Conservation (phyloP, 352 stramenopile species). For the Phytopythium kandeliae region DNA sequence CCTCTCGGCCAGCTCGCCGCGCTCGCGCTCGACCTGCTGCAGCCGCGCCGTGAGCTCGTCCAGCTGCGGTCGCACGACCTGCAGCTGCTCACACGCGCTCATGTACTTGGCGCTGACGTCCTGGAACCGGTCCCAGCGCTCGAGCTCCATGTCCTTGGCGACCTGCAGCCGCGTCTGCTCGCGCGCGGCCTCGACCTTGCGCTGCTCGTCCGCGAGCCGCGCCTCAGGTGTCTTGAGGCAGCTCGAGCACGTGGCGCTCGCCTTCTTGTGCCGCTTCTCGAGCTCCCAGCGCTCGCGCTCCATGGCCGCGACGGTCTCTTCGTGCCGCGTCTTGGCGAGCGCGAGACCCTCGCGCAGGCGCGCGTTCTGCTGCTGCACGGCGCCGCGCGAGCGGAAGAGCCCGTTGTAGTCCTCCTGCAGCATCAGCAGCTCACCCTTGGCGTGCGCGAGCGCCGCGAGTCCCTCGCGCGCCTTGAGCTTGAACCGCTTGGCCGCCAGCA, state of each 20-base stretch:
- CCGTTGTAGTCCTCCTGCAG: conserved; percentile 70
- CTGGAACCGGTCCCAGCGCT: conserved; percentile 63
- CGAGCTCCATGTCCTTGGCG: conserved; percentile 50
- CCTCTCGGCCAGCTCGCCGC: conserved; percentile 26
- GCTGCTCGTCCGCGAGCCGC: conserved; percentile 28
- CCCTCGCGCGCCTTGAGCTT: conserved; percentile 70
- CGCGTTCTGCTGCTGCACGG: conserved; percentile 40
- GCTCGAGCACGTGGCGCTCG: conserved; percentile 30
- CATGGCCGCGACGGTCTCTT: conserved; percentile 39
- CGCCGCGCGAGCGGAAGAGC: conserved; percentile 37
- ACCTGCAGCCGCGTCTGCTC: conserved; percentile 45
- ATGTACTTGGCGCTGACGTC: conserved; percentile 69
- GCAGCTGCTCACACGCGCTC: conserved; percentile 35
- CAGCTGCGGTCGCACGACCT: conserved; percentile 15
- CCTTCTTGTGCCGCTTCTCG: conserved; percentile 54
- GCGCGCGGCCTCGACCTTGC: conserved; percentile 35
- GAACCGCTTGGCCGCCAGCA: conserved; percentile 36
- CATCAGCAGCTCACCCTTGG: conserved; percentile 57
- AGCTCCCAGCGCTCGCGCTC: conserved; percentile 54
- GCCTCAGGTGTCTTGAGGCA: conserved; percentile 58
- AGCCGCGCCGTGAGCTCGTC: conserved; percentile 18
- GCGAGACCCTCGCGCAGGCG: conserved; percentile 36
- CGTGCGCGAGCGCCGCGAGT: conserved; percentile 28
- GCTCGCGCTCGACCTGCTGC: conserved; percentile 19
- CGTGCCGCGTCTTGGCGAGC: conserved; percentile 38